Conservation (phyloP, 1,284 basidiomycete species). For the Cryptococcus sp. region DNA sequence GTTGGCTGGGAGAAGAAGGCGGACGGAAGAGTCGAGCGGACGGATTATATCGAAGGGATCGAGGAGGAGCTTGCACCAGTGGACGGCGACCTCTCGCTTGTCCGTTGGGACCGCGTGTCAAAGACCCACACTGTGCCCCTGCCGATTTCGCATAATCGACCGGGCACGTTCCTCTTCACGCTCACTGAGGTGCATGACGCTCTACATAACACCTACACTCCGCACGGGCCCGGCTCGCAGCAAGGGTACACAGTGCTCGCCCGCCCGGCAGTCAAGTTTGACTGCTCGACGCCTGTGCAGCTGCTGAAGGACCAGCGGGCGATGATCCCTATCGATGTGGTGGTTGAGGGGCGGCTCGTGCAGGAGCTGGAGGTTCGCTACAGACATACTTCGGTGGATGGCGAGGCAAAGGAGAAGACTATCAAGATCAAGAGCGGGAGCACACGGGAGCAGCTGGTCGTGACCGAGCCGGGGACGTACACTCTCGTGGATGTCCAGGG, state of each 20-base stretch:
- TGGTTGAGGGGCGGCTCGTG: slow-evolving; percentile 22
- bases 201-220: slow-evolving; percentile 51
- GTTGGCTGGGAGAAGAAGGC: slow-evolving; percentile 66
- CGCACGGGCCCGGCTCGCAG: slow-evolving; percentile 39
- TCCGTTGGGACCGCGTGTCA: slow-evolving; percentile 31
- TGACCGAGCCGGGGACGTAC: slow-evolving; percentile 77
- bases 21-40: slow-evolving; percentile 48
- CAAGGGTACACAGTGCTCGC: slow-evolving; percentile 69
- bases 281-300: slow-evolving; percentile 65
- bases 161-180: slow-evolving; percentile 51
- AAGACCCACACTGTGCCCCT: slow-evolving; percentile 41
- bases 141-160: slow-evolving; percentile 32
- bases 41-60: slow-evolving; percentile 77
- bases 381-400: slow-evolving; percentile 17
- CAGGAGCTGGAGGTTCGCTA: slow-evolving; percentile 23
- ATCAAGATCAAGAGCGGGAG: slow-evolving; percentile 29
- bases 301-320: slow-evolving; percentile 58
- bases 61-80: slow-evolving; percentile 55
- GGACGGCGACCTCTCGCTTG: slow-evolving; percentile 22
- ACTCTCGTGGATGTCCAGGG: slow-evolving; percentile 69
- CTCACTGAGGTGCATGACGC: slow-evolving; percentile 50
- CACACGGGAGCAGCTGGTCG: slow-evolving; percentile 54
- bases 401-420: slow-evolving; percentile 53
- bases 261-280: slow-evolving; percentile 72
- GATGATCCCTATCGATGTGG: slow-evolving; percentile 25